Conservation (phyloP, 2,329 filamentous ascomycete genomes). For the Calonectria multiphialidica region DNA sequence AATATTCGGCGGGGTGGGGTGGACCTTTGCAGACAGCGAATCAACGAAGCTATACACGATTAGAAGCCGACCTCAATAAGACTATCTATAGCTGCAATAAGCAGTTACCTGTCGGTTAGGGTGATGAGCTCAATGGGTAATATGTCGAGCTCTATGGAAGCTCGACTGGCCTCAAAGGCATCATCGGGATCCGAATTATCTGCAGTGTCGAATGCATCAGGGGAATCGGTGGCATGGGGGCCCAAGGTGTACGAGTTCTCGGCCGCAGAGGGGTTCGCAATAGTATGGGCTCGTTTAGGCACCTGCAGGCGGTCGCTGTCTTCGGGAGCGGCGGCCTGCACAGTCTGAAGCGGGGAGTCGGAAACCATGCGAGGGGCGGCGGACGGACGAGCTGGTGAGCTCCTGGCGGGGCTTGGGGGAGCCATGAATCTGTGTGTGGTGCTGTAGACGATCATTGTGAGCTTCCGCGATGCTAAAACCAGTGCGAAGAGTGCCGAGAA, state of each 20-base stretch:
- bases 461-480: slow-evolving; percentile 18
- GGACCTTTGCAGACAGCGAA: slow-evolving; percentile 87
- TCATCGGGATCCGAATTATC: slow-evolving; percentile 58
- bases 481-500: neutral
- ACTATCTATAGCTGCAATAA: slow-evolving; percentile 24
- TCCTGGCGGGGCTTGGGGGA: slow-evolving; percentile 44
- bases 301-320: slow-evolving; percentile 48
- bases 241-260: slow-evolving; percentile 33
- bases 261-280: slow-evolving; percentile 53
- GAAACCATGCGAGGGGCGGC: slow-evolving; percentile 47
- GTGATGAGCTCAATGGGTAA: slow-evolving; percentile 94
- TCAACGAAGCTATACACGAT: slow-evolving; percentile 81
- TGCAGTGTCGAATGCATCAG: slow-evolving; percentile 64
- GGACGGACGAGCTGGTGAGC: slow-evolving; percentile 46
- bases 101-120: slow-evolving; percentile 81
- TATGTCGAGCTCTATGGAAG: slow-evolving; percentile 83
- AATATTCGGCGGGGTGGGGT: slow-evolving; percentile 85
- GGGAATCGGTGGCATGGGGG: slow-evolving; percentile 42
- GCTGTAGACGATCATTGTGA: slow-evolving; percentile 46
- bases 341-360: slow-evolving; percentile 35
- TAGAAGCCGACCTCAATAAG: slow-evolving; percentile 12
- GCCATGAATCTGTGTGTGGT: slow-evolving; percentile 49
- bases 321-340: slow-evolving; percentile 40
- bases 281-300: slow-evolving; percentile 61
- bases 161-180: slow-evolving; percentile 58